Evolutionary conservation across 2,329 filamentous ascomycete genomes (phyloP).

Genomic region (Apiospora aurea): DNA sequence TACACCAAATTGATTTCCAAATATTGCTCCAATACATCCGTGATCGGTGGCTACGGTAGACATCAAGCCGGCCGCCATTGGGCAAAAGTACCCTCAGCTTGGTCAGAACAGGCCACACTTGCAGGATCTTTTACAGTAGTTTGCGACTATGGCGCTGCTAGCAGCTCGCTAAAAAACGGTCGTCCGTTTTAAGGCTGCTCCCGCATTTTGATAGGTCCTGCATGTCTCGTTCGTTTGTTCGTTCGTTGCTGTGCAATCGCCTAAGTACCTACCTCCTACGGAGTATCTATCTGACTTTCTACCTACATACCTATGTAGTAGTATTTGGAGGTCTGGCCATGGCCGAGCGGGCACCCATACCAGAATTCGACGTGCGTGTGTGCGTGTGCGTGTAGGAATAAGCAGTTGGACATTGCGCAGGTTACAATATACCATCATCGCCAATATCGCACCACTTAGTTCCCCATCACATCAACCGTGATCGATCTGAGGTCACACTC

Average conservation of each 20-base stretch:
- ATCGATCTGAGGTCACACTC: constrained; percentile 21
- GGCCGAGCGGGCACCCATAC: neutral
- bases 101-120: constrained; percentile 6
- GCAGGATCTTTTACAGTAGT: constrained; percentile 12
- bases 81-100: neutral
- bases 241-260: neutral
- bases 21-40: constrained; percentile 13
- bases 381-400: constrained; percentile 2
- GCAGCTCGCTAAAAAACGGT: constrained; percentile 1
- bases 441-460: constrained; percentile 13
- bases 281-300: no score
- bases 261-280: neutral
- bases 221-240: neutral
- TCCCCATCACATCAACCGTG: constrained; percentile 18
- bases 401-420: constrained; percentile 19
- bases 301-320: neutral
- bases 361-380: neutral
- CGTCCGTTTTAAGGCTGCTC: constrained; percentile 14
- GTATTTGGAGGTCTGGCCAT: neutral
- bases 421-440: constrained; percentile 21
- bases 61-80: neutral
- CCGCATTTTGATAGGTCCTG: constrained; percentile 18
- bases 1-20: neutral
- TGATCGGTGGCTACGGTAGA: neutral
- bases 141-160: constrained; percentile 11